phyloP scores from a whole-genome alignment of 768 basidiomycete genomes.

The Amylocystis lapponica region DNA sequence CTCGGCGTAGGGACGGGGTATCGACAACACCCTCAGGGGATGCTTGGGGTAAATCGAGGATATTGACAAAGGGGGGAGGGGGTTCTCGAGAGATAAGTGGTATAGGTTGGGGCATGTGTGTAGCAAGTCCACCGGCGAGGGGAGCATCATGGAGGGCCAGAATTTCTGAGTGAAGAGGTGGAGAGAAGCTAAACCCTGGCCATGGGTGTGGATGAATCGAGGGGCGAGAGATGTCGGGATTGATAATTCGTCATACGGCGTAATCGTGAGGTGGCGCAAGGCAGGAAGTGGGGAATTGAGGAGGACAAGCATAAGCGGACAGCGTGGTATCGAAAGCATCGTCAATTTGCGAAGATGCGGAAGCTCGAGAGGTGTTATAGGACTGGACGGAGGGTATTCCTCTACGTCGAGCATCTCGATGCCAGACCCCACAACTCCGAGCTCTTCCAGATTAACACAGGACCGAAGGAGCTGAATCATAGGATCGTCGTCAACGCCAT shows the following conservation, averaged over 20 bases:
- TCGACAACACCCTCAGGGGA: slow-evolving; percentile 58
- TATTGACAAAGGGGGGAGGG: slow-evolving; percentile 48
- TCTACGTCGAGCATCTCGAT: slow-evolving; percentile 49
- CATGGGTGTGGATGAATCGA: slow-evolving; percentile 55
- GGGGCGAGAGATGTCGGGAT: slow-evolving; percentile 54
- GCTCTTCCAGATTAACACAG: slow-evolving; percentile 52
- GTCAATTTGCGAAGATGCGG: slow-evolving; percentile 53
- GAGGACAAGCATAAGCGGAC: slow-evolving; percentile 56
- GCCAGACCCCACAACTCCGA: slow-evolving; percentile 60
- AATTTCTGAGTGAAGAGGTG: slow-evolving; percentile 64
- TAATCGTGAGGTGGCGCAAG: slow-evolving; percentile 59
- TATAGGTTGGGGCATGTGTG: slow-evolving; percentile 32
- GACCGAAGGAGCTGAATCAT: slow-evolving; percentile 51
- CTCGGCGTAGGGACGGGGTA: slow-evolving; percentile 64
- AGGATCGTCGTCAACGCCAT: slow-evolving; percentile 39
- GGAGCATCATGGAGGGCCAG: slow-evolving; percentile 23
- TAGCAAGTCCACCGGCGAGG: slow-evolving; percentile 20
- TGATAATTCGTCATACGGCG: slow-evolving; percentile 67
- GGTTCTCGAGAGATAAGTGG: slow-evolving; percentile 70
- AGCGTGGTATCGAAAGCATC: slow-evolving; percentile 61
- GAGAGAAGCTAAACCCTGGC: slow-evolving; percentile 50
- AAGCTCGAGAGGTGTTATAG: slow-evolving; percentile 47
- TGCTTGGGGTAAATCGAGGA: slow-evolving; percentile 20
- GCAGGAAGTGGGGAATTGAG: slow-evolving; percentile 55
- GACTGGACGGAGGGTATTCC: slow-evolving; percentile 19